Percentiles rank a stretch among this genome's conserved stretches.
Conservation (phyloP, 1,284 basidiomycete genomes). For the Papiliotrema nemorosa region DNA sequence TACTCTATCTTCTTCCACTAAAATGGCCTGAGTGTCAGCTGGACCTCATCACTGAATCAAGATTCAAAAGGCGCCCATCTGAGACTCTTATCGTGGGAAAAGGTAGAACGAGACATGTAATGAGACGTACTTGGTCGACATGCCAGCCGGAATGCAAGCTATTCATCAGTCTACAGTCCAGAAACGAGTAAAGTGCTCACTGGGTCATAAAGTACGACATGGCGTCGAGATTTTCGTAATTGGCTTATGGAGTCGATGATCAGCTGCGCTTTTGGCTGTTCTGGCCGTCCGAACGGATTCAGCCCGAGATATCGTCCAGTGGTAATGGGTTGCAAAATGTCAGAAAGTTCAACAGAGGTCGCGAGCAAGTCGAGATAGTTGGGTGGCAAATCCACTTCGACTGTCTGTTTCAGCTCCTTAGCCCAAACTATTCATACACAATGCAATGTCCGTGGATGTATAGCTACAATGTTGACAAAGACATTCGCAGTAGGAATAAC, state of each 20-base stretch:
- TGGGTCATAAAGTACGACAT: constrained; percentile 54
- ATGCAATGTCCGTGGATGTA: neutral
- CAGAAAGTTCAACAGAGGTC: too few species aligned
- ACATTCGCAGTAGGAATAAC: too few species aligned
- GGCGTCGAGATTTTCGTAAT: constrained; percentile 5
- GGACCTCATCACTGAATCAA: neutral
- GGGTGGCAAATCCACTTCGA: neutral
- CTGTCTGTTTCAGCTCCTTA: neutral
- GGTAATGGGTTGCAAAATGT: too few species aligned
- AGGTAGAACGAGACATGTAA: neutral
- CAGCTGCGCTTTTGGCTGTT: too few species aligned
- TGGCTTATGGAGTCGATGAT: neutral
- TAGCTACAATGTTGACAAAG: too few species aligned
- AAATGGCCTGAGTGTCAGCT: constrained; percentile 67
- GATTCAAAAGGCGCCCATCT: neutral
- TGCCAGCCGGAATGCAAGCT: constrained; percentile 90
- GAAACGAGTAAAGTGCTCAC: constrained; percentile 29
- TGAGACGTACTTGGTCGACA: constrained; percentile 62
- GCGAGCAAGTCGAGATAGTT: neutral
- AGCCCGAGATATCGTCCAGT: too few species aligned
- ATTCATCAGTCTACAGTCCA: constrained; percentile 1
- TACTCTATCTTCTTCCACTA: constrained; percentile 93
- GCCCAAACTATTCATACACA: too few species aligned
- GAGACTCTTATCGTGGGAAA: too few species aligned
- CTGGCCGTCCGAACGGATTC: too few species aligned